Evolutionary conservation across 306 rosid genomes (phyloP).

Genomic region (Hippophae gyantsensis): DNA sequence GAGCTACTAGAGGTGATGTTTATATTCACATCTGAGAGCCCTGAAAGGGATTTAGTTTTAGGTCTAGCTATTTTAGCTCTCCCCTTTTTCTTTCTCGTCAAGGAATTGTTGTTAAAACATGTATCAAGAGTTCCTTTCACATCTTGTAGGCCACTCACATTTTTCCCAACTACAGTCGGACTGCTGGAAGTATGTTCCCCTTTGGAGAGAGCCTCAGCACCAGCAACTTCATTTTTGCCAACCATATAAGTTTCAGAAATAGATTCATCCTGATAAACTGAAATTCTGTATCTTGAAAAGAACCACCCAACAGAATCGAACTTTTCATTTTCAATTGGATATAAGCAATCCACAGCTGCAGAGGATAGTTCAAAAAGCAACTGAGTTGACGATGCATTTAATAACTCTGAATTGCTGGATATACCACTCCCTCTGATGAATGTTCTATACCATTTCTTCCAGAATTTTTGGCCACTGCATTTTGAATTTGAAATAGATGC

Average conservation of each 20-base stretch:
- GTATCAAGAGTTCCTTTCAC: conserved; percentile 18
- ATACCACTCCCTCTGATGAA: conserved; percentile 23
- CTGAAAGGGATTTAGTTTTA: conserved; percentile 52
- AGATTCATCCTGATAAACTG: conserved; percentile 50
- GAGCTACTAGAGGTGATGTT: conserved; percentile 15
- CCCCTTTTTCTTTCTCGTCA: conserved; percentile 20
- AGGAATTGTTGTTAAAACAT: conserved; percentile 10
- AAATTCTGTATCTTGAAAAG: conserved; percentile 56
- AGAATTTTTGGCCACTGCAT: conserved; percentile 45
- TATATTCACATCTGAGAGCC: conserved; percentile 43
- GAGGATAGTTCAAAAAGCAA: conserved; percentile 58
- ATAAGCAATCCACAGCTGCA: conserved; percentile 51
- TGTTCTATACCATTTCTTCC: conserved; percentile 53
- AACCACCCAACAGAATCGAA: conserved; percentile 58
- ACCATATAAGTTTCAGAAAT: conserved; percentile 14
- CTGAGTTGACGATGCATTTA: conserved; percentile 30
- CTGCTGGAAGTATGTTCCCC: conserved; percentile 26
- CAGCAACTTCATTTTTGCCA: conserved; percentile 20
- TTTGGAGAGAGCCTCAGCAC: conserved; percentile 21
- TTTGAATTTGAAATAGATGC: conserved; percentile 27
- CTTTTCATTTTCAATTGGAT: conserved; percentile 27
- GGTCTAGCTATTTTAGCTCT: conserved; percentile 21
- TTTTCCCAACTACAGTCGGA: conserved; percentile 13
- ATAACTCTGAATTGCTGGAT: conserved; percentile 30
- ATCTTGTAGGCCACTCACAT: conserved; percentile 6